Conservation (phyloP, 306 rosid genomes). For the Prunus fruticosa region DNA sequence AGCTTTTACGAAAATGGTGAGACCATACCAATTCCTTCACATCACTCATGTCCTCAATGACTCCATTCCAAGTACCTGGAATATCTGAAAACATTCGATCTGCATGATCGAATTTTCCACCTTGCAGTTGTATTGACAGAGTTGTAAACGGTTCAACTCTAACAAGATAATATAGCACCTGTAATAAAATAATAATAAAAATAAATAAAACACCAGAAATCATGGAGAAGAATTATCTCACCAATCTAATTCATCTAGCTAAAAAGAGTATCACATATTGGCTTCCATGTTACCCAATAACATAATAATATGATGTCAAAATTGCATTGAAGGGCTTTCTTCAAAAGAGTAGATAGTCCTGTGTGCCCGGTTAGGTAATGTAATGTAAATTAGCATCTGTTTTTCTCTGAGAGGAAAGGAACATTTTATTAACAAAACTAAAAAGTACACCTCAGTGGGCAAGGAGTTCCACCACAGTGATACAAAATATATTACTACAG, state of each 20-base stretch:
- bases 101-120: conserved; percentile 97
- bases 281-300: background rate
- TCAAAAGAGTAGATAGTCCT: background rate
- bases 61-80: conserved; percentile 91
- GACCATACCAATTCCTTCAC: conserved; percentile 90
- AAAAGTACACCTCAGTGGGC: background rate
- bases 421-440: background rate
- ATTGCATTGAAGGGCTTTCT: background rate
- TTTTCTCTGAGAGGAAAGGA: background rate
- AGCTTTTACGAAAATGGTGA: conserved; percentile 14
- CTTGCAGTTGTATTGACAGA: conserved; percentile 93
- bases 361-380: background rate
- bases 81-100: conserved; percentile 98
- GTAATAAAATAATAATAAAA: conserved; percentile 34
- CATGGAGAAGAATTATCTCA: background rate
- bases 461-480: background rate
- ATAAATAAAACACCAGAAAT: background rate
- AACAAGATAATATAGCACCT: conserved; percentile 93
- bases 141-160: conserved; percentile 97
- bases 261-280: background rate
- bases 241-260: background rate
- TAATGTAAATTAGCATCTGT: background rate
- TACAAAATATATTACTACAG: background rate
- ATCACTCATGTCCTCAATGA: conserved; percentile 95
- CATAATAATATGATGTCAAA: background rate